Evolutionary conservation across 2,329 filamentous ascomycete genomes (phyloP).

Genomic region (Colletotrichum liriopes): DNA sequence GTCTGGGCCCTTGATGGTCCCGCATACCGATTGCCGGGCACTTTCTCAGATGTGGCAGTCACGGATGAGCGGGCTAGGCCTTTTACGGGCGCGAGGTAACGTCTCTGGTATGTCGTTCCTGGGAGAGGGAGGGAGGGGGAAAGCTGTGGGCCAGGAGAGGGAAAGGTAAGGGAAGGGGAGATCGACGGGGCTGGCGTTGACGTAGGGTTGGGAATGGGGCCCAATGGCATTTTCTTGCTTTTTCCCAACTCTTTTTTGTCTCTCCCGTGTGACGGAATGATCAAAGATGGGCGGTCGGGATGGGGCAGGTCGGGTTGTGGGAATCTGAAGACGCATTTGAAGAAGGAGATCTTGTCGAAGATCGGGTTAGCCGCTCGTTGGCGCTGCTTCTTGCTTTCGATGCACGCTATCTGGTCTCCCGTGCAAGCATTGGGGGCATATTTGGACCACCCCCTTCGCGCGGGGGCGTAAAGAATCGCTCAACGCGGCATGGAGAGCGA

Average conservation of each 20-base stretch:
- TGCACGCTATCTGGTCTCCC: background rate
- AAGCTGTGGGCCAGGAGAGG: background rate
- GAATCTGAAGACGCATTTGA: background rate
- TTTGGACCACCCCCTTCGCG: background rate
- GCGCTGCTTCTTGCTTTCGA: background rate
- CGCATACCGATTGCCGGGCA: background rate
- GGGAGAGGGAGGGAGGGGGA: background rate
- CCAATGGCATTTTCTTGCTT: background rate
- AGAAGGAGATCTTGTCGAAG: background rate
- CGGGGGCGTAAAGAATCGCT: background rate
- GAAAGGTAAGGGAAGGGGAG: background rate
- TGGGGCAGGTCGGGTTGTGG: background rate
- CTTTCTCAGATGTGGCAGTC: background rate
- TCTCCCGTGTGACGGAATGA: background rate
- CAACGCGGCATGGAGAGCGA: slow-evolving; percentile 4
- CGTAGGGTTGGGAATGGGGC: background rate
- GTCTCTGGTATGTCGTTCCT: background rate
- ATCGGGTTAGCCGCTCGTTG: background rate
- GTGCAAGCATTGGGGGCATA: background rate
- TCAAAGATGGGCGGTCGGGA: background rate
- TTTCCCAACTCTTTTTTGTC: slow-evolving; percentile 5
- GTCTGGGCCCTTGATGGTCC: background rate
- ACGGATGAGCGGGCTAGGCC: background rate
- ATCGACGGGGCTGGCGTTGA: background rate
- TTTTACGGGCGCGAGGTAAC: background rate